phyloP scores from a whole-genome alignment of 2,329 filamentous ascomycete genomes.

The Beauveria rudraprayagi region DNA sequence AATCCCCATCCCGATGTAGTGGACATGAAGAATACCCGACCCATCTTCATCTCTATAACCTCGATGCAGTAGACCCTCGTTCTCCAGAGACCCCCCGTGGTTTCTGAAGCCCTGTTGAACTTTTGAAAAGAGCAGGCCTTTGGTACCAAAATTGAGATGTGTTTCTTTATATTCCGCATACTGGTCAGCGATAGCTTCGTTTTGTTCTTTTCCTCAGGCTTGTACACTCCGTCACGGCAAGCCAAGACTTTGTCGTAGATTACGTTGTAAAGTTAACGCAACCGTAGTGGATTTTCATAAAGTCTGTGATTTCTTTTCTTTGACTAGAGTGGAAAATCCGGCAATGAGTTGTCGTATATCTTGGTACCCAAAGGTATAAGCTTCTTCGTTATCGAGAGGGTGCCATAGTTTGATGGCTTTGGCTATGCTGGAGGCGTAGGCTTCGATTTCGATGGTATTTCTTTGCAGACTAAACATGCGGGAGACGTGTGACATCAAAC shows the following conservation, averaged over 20 bases:
- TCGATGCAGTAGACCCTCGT: constrained; percentile 1
- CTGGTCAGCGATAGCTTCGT: background rate
- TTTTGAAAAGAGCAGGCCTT: background rate
- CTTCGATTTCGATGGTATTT: background rate
- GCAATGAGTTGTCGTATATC: background rate
- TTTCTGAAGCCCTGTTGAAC: background rate
- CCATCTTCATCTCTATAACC: background rate
- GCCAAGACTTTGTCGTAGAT: background rate
- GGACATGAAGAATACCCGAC: background rate
- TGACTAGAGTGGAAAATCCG: background rate
- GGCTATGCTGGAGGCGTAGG: background rate
- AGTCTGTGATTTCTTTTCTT: background rate
- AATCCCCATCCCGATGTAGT: background rate
- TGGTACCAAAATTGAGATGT: background rate
- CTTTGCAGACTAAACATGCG: background rate
- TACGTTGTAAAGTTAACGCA: background rate
- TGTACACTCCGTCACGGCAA: background rate
- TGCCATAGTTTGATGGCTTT: background rate
- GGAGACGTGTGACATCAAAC: background rate
- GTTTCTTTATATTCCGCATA: background rate
- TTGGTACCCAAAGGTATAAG: background rate
- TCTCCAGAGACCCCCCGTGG: background rate
- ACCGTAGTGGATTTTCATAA: background rate
- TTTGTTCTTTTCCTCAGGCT: background rate
- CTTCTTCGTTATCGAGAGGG: constrained; percentile 4